phyloP scores from a whole-genome alignment of 2,329 filamentous ascomycete genomes.

The Geoglossum cookeanum region DNA sequence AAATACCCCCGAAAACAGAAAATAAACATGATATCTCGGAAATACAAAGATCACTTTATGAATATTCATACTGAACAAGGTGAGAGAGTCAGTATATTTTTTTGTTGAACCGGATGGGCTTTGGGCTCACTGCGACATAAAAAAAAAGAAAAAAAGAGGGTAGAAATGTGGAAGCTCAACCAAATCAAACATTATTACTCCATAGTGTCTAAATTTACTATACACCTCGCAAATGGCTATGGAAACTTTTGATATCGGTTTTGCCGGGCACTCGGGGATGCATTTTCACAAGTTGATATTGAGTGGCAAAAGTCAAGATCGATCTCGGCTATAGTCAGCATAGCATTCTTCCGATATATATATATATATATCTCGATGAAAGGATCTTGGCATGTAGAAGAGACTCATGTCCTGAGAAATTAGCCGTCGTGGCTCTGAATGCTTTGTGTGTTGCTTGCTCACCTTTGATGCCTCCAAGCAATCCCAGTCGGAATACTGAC shows the following conservation, averaged over 20 bases:
- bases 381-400: conserved; percentile 12
- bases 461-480: conserved; percentile 9
- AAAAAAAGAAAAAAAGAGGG: not conserved
- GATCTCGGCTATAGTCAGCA: conserved; percentile 10
- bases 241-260: conserved; percentile 7
- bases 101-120: too few relatives aligned
- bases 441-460: not conserved
- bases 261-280: conserved; percentile 7
- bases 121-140: too few relatives aligned
- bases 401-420: conserved; percentile 7
- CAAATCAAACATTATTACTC: not conserved
- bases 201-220: not conserved
- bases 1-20: too few relatives aligned
- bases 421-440: conserved; percentile 5
- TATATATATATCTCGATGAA: conserved; percentile 13
- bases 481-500: conserved; percentile 7
- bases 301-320: conserved; percentile 10
- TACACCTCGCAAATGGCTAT: conserved; percentile 7
- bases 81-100: too few relatives aligned
- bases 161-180: not conserved
- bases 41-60: too few relatives aligned
- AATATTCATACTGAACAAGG: too few relatives aligned
- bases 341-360: conserved; percentile 13
- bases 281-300: conserved; percentile 3
- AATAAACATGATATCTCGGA: too few relatives aligned